phyloP scores from a whole-genome alignment of 2,329 filamentous ascomycete species.

The Nakataea oryzae region DNA sequence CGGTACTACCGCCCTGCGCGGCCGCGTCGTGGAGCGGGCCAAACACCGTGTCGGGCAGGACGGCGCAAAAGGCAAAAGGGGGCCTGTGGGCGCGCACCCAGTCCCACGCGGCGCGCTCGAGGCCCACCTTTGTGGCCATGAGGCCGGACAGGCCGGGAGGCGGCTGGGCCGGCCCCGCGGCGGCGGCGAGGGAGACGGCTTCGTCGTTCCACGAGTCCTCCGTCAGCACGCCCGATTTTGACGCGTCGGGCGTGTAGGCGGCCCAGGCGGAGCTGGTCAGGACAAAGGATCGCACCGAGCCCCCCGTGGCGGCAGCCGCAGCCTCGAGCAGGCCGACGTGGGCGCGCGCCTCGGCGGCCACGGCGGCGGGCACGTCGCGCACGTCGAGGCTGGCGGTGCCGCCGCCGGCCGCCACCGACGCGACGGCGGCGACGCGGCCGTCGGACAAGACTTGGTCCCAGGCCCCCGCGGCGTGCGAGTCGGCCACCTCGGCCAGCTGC shows the following conservation, averaged over 20 bases:
- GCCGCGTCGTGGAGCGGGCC: constrained; percentile 17
- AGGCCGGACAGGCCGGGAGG: constrained; percentile 16
- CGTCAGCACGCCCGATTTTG: constrained; percentile 11
- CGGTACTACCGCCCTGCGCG: constrained; percentile 20
- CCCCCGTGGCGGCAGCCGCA: constrained; percentile 9
- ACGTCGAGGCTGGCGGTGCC: constrained; percentile 4
- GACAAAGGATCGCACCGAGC: constrained; percentile 16
- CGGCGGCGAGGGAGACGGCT: constrained; percentile 12
- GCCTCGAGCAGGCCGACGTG: constrained; percentile 13
- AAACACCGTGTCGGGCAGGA: constrained; percentile 20
- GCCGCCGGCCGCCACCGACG: constrained; percentile 15
- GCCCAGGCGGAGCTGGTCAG: constrained; percentile 21
- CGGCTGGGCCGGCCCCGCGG: constrained; percentile 7
- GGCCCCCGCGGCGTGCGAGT: constrained; percentile 13
- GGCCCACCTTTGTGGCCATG: constrained; percentile 21
- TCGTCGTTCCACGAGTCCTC: constrained; percentile 20
- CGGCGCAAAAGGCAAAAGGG: constrained; percentile 17
- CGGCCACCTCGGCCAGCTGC: constrained; percentile 16
- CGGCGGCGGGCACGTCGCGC: constrained; percentile 11
- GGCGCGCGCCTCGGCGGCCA: constrained; percentile 11
- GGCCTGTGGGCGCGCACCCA: constrained; percentile 19
- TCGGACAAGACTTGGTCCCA: constrained; percentile 12
- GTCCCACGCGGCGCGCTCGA: constrained; percentile 21
- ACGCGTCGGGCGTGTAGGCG: constrained; percentile 16
- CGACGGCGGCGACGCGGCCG: constrained; percentile 13